Evolutionary conservation across 2,329 filamentous ascomycete genomes (phyloP).

Genomic region (Aspergillus novoparasiticus): DNA sequence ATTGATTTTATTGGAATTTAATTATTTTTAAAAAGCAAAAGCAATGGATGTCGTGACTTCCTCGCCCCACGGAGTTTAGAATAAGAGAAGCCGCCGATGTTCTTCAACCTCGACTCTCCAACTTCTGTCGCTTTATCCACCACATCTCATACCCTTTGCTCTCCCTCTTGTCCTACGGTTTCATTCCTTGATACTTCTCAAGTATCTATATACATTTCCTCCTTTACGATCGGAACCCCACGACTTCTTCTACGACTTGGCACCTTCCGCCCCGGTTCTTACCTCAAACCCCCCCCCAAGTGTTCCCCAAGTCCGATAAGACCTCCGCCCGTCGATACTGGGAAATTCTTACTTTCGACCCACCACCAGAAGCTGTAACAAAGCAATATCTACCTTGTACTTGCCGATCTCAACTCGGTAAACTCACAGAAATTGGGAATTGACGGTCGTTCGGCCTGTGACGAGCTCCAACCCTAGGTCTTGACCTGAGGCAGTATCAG

Average conservation of each 20-base stretch:
- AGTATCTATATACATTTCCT: not conserved
- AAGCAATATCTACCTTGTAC: not conserved
- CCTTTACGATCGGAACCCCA: not conserved
- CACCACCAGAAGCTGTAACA: conserved; percentile 1
- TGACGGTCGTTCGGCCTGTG: conserved; percentile 3
- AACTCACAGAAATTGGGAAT: not conserved
- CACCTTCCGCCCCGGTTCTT: conserved; percentile 12
- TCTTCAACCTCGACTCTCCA: conserved; percentile 3
- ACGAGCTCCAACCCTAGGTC: conserved; percentile 19
- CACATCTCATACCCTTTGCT: not conserved
- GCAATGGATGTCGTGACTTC: conserved; percentile 7
- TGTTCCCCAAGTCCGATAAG: conserved; percentile 22
- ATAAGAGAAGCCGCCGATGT: conserved; percentile 13
- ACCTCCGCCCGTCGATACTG: conserved; percentile 19
- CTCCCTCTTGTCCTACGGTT: not conserved
- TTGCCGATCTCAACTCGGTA: not conserved
- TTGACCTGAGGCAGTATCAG: conserved; percentile 29
- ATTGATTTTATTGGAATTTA: not conserved
- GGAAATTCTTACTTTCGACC: conserved; percentile 9
- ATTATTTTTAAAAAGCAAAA: not conserved
- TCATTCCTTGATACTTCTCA: not conserved
- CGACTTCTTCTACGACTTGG: conserved; percentile 6
- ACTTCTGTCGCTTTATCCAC: not conserved
- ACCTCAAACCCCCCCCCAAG: conserved; percentile 2
- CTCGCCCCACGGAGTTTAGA: conserved; percentile 12